Base-by-base conservation (phyloP, 2,329 filamentous ascomycete species). In the Ophiocordyceps camponoti-floridani region DNA sequence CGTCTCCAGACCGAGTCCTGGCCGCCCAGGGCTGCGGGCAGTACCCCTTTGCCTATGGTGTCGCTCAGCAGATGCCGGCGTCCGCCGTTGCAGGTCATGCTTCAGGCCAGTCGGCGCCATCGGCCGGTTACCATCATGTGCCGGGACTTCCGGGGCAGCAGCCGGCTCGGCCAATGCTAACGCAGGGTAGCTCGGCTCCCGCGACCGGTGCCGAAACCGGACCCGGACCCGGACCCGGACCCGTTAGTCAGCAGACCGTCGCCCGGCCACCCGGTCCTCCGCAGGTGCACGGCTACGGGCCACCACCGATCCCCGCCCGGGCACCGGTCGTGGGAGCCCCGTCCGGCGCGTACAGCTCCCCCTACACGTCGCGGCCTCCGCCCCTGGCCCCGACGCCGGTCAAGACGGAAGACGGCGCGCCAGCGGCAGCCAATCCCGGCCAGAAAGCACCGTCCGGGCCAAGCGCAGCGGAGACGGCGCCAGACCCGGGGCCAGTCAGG, bases 1-100 rank as follows among this genome's bases (percentile, higher is more conserved):
- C 60, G 3, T 72, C 72, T 12, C 71, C 71, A 7, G 72, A 75
- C 50, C 65, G 68, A n/a, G 54, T 56, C 6, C 49, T 64, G 26
- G 54, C 61, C n/a, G 57, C 57, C 2, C 56, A 64, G 44, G 63
- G 59, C 14, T 62, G 62, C 43, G 58, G 59, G 1, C 58, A 59
- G 35, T 63, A 64, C 38, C 51, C 55, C 2, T 62, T 62, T 44
- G 51, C 58, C 3, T 61, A 62, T 45, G 57, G 56, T 30, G 50
- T 54, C 40, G 47, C 56, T 23, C 59, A 61, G 45, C 61, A 64
- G 16, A 54, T 63, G 54, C 52, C 54, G 10, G 11, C 26, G 9
- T 51, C 56, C 30, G 56, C 3, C 23, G 23, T 23, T 23, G 23
- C 23, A 23, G 23, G 53, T n/a, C 64, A 62, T 35, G 48, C 58